Conservation (phyloP, 805 yeast genomes). For the Nakazawaea wickerhamii region DNA sequence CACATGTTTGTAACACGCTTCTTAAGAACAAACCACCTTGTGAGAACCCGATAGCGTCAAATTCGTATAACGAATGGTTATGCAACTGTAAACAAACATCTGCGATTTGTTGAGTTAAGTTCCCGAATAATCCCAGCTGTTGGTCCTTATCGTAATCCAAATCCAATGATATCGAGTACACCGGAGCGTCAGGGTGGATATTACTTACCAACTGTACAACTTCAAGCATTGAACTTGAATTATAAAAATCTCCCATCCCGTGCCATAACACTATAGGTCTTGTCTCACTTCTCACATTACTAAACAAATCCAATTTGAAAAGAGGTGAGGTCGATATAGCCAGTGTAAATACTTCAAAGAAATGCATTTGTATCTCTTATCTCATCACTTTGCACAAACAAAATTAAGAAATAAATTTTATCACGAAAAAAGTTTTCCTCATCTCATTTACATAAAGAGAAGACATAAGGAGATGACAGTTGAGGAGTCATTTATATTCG, state of each 20-base stretch:
- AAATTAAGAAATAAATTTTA: neutral
- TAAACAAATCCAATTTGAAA: neutral
- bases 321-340: neutral
- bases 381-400: conserved; percentile 1
- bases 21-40: conserved; percentile 84
- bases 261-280: conserved; percentile 74
- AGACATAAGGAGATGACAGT: neutral
- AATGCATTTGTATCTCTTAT: neutral
- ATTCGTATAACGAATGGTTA: conserved; percentile 45
- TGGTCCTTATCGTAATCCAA: conserved; percentile 47
- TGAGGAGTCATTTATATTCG: conserved; percentile 15
- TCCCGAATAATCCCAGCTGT: conserved; percentile 52
- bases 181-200: conserved; percentile 42
- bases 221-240: conserved; percentile 52
- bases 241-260: conserved; percentile 74
- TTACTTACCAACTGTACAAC: conserved; percentile 37
- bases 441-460: too few relatives aligned
- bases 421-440: too few relatives aligned
- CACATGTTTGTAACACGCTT: conserved; percentile 59
- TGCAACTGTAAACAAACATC: conserved; percentile 51
- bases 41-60: conserved; percentile 73
- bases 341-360: conserved; percentile 1
- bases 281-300: neutral
- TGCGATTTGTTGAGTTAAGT: conserved; percentile 48
- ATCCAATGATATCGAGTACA: conserved; percentile 51